Base-by-base conservation (phyloP, 129 eudicot genomes). In the Tagetes erecta region DNA sequence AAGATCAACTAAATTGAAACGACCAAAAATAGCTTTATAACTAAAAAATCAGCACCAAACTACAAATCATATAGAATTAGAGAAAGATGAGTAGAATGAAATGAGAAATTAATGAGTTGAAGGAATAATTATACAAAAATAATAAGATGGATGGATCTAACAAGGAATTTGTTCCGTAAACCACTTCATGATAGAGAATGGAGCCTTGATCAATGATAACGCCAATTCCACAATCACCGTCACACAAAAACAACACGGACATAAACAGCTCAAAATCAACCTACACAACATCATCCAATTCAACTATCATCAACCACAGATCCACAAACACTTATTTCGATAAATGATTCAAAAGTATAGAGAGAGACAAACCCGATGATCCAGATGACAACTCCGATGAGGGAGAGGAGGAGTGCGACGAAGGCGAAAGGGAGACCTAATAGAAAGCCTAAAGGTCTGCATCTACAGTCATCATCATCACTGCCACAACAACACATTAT, bases 361-460 rank as follows among this genome's bases (percentile, higher is more conserved):
- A 47, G 13, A 47, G 52, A 2, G 13, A 85, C 67, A 12, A 11
- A 90, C 93, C 96, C 96, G 70, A 90, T 86, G 72, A 90, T 83
- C 96, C 96, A 90, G 78, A 90, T 82, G 62, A 87, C 73, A 70
- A 87, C 84, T 33, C 96, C 96, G 73, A 90, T 72, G 71, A 90
- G 45, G 52, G 96, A 76, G 79, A 90, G 86, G 41, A 90, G 67
- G 58, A 90, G 96, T 37, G 88, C 64, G n/a, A 90, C 82, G 51
- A 90, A 81, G 67, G 96, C 96, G 66, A 90, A 90, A 44, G 96
- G 96, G 30, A 90, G 88, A 56, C 96, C 96, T 57, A 90, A 71
- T 2, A 90, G 85, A 74, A 90, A 90, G 35, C 96, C 96, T 47
- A 90, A 56, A 2, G 96, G 96, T 55, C 92, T 73, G 78, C 96